phyloP scores from a whole-genome alignment of 306 rosid genomes.

The Sphenostylis stenocarpa region DNA sequence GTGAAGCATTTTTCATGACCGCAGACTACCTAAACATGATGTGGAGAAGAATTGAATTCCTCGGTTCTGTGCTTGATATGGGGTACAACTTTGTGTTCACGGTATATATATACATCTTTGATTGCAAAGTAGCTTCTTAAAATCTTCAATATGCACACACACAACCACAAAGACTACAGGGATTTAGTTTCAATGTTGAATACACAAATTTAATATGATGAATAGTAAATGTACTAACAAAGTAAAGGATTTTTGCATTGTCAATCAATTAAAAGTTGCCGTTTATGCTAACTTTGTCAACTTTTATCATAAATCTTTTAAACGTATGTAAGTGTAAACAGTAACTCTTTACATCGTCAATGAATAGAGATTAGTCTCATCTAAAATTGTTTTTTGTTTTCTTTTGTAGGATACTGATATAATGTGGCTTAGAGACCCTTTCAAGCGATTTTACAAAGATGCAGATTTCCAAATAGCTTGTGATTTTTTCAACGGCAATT shows the following conservation, averaged over 20 bases:
- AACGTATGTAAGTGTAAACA: not conserved
- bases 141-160: not conserved
- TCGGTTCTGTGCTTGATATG: slow-evolving; percentile 54
- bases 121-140: not conserved
- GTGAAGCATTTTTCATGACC: slow-evolving; percentile 74
- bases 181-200: not conserved
- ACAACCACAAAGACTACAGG: not conserved
- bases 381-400: not conserved
- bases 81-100: slow-evolving; percentile 88
- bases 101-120: slow-evolving; percentile 39
- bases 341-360: not conserved
- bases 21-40: slow-evolving; percentile 68
- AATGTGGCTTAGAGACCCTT: slow-evolving; percentile 90
- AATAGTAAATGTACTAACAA: not conserved
- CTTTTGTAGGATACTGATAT: slow-evolving; percentile 69
- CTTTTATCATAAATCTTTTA: not conserved
- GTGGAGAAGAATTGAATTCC: slow-evolving; percentile 78
- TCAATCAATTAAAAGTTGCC: not conserved
- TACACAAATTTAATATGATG: not conserved
- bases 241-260: too few species aligned
- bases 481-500: slow-evolving; percentile 50
- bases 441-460: slow-evolving; percentile 47
- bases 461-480: slow-evolving; percentile 87
- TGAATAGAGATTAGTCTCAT: not conserved
- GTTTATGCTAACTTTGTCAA: not conserved